phyloP scores from a whole-genome alignment of 176 grass and related monocot genomes.

The Triticum monococcum region DNA sequence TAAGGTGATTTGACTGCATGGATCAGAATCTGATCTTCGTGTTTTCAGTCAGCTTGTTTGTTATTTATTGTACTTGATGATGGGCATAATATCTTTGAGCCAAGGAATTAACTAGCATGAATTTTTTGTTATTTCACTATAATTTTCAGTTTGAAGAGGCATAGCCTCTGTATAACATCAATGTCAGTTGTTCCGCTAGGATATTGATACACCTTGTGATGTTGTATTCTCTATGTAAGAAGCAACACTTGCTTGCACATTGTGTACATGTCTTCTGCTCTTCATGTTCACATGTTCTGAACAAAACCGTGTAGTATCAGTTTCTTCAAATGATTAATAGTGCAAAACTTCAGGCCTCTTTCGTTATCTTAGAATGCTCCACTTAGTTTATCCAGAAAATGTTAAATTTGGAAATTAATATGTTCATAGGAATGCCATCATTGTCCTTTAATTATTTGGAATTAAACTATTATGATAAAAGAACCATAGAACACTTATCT shows the following conservation, averaged over 20 bases:
- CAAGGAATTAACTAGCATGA: conserved; percentile 13
- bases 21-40: not conserved
- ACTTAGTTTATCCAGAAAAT: not conserved
- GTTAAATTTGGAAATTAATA: not conserved
- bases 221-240: conserved; percentile 20
- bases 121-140: not conserved
- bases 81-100: not conserved
- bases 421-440: not conserved
- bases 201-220: not conserved
- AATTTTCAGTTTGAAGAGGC: not conserved
- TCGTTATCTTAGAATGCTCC: not conserved
- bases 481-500: not conserved
- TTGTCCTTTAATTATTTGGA: not conserved
- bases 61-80: not conserved
- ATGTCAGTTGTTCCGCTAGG: not conserved
- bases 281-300: not conserved
- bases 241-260: not conserved
- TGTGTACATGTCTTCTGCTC: not conserved
- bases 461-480: not conserved
- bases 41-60: not conserved
- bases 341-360: not conserved
- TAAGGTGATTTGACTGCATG: conserved; percentile 66
- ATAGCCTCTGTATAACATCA: not conserved
- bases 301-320: not conserved
- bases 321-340: not conserved